Percentiles rank a stretch among this genome's conserved stretches.
phyloP scores from a whole-genome alignment of 257 asterid species.

The Cruciata laevipes region DNA sequence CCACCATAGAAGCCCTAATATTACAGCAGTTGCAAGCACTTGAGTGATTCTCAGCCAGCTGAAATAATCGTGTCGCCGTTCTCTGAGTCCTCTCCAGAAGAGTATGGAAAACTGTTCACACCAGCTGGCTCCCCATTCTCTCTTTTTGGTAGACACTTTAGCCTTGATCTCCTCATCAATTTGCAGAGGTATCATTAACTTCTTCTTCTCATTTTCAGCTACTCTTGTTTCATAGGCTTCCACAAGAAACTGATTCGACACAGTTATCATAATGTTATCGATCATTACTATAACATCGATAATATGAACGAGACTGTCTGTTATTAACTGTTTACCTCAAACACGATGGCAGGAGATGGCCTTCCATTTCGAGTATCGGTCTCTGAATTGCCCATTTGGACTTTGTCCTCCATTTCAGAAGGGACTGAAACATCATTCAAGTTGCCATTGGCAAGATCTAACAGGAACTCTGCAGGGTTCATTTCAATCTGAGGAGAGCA shows the following conservation, averaged over 20 bases:
- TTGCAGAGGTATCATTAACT: slow-evolving; percentile 39
- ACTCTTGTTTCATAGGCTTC: slow-evolving; percentile 71
- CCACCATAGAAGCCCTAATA: slow-evolving; percentile 94
- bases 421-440: slow-evolving; percentile 71
- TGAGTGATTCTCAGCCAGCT: slow-evolving; percentile 91
- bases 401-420: slow-evolving; percentile 66
- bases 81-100: slow-evolving; percentile 74
- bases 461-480: slow-evolving; percentile 94
- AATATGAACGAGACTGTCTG: background rate
- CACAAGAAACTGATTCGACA: slow-evolving; percentile 58
- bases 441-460: slow-evolving; percentile 91
- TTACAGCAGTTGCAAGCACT: slow-evolving; percentile 80
- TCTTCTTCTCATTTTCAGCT: slow-evolving; percentile 64
- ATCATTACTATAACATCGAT: background rate
- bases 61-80: slow-evolving; percentile 78
- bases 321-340: slow-evolving; percentile 34
- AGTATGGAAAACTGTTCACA: slow-evolving; percentile 71
- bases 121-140: slow-evolving; percentile 97
- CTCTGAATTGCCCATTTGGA: slow-evolving; percentile 46
- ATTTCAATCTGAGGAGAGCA: slow-evolving; percentile 71
- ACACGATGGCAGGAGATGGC: slow-evolving; percentile 52
- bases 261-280: background rate
- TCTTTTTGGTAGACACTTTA: slow-evolving; percentile 33
- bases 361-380: slow-evolving; percentile 44
- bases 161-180: slow-evolving; percentile 55